Percentiles rank a stretch among this genome's conserved stretches.
Evolutionary conservation across 257 asterid genomes (phyloP).

Genomic region (Rhazya stricta): DNA sequence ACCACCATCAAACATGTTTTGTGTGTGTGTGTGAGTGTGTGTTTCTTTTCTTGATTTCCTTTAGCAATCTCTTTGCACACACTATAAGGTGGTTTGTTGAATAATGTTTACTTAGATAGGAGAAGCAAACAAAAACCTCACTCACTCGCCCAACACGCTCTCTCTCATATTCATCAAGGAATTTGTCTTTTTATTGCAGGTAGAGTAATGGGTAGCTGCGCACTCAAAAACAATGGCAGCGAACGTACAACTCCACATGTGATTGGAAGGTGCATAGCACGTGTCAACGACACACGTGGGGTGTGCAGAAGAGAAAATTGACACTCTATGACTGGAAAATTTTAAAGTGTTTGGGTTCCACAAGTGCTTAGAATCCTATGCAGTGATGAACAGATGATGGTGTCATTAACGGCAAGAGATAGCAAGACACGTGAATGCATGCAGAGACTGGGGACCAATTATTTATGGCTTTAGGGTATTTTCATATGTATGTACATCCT

Average conservation of each 20-base stretch:
- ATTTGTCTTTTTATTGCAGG: slow-evolving; percentile 51
- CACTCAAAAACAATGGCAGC: slow-evolving; percentile 21
- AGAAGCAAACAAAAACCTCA: slow-evolving; percentile 6
- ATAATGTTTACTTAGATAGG: neutral
- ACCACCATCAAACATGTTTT: slow-evolving; percentile 57
- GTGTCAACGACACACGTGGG: slow-evolving; percentile 66
- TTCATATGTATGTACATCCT: neutral
- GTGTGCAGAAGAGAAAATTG: slow-evolving; percentile 24
- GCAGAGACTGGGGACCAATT: slow-evolving; percentile 66
- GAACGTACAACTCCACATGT: slow-evolving; percentile 37
- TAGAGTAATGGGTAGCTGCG: slow-evolving; percentile 20
- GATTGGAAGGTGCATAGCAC: slow-evolving; percentile 52
- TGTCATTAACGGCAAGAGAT: slow-evolving; percentile 39
- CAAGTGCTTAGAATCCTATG: slow-evolving; percentile 56
- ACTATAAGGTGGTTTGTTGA: neutral
- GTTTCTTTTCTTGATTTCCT: neutral
- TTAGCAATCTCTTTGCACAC: neutral
- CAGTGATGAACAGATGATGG: slow-evolving; percentile 36
- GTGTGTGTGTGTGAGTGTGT: neutral
- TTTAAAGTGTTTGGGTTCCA: slow-evolving; percentile 17
- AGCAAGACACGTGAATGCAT: slow-evolving; percentile 73
- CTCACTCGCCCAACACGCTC: slow-evolving; percentile 4
- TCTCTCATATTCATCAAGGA: slow-evolving; percentile 31
- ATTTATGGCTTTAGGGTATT: slow-evolving; percentile 22
- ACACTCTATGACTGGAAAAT: neutral